Percentiles rank a stretch among this genome's conserved stretches.
Evolutionary conservation across 2,329 filamentous ascomycete species (phyloP).

Genomic region (Arachnomyces sp.): DNA sequence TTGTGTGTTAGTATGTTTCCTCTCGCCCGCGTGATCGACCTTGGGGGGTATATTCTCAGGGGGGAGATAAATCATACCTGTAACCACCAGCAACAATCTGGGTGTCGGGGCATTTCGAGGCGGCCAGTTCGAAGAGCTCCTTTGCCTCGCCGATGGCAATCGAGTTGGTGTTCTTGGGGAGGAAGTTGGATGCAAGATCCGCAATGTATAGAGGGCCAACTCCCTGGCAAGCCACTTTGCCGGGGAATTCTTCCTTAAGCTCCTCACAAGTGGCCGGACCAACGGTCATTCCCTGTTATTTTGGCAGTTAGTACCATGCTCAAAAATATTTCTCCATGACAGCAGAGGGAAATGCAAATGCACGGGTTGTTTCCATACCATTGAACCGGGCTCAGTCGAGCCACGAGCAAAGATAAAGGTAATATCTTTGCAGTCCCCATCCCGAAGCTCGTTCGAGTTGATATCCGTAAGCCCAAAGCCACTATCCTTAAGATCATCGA

Average conservation of each 20-base stretch:
- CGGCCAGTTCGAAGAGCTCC: slow-evolving; percentile 8
- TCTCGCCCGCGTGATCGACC: slow-evolving; percentile 12
- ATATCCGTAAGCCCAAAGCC: slow-evolving; percentile 7
- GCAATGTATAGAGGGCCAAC: slow-evolving; percentile 11
- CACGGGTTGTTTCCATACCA: slow-evolving; percentile 27
- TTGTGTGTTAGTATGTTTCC: too few relatives aligned
- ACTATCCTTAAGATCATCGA: too few relatives aligned
- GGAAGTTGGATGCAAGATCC: slow-evolving; percentile 9
- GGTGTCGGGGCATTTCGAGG: slow-evolving; percentile 10
- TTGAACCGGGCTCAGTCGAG: slow-evolving; percentile 42
- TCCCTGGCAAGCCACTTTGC: slow-evolving; percentile 11
- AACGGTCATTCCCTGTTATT: slow-evolving; percentile 22
- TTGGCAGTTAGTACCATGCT: slow-evolving; percentile 1
- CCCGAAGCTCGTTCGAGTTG: slow-evolving; percentile 31
- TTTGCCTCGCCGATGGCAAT: slow-evolving; percentile 9
- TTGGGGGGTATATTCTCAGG: slow-evolving; percentile 9
- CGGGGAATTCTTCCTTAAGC: slow-evolving; percentile 9
- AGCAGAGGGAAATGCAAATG: too few relatives aligned
- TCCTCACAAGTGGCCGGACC: slow-evolving; percentile 25
- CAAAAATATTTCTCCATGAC: too few relatives aligned
- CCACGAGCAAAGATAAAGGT: slow-evolving; percentile 44
- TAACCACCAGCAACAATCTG: slow-evolving; percentile 12
- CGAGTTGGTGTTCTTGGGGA: slow-evolving; percentile 7
- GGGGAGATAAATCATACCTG: slow-evolving; percentile 7
- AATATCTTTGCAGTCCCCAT: slow-evolving; percentile 32